phyloP scores from a whole-genome alignment of 805 yeast species.

The Hanseniaspora lachancei region DNA sequence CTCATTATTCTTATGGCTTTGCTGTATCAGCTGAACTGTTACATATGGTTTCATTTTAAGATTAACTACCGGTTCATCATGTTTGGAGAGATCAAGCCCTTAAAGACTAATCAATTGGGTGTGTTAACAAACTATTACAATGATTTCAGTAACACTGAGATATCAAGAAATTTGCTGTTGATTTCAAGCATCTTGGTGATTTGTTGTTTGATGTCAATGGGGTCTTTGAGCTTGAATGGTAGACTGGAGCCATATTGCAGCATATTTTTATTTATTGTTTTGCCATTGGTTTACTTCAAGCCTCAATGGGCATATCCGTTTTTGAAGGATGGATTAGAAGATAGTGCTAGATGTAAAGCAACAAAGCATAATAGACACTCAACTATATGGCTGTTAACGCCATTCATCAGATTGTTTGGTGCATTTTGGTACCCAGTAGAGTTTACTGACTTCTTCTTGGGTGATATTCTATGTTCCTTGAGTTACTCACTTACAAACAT shows the following conservation, averaged over 20 bases:
- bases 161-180: slow-evolving; percentile 39
- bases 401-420: slow-evolving; percentile 56
- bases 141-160: slow-evolving; percentile 28
- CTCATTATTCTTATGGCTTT: slow-evolving; percentile 46
- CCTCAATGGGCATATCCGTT: slow-evolving; percentile 29
- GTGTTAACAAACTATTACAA: slow-evolving; percentile 20
- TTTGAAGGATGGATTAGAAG: background rate
- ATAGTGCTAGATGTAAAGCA: background rate
- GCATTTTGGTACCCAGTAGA: slow-evolving; percentile 92
- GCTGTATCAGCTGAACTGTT: slow-evolving; percentile 55
- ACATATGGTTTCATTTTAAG: slow-evolving; percentile 58
- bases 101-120: slow-evolving; percentile 13
- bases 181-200: slow-evolving; percentile 48
- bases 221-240: slow-evolving; percentile 59
- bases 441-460: slow-evolving; percentile 83
- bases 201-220: slow-evolving; percentile 54
- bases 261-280: slow-evolving; percentile 37
- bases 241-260: slow-evolving; percentile 72
- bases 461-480: slow-evolving; percentile 79
- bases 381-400: slow-evolving; percentile 52
- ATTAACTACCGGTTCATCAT: slow-evolving; percentile 86
- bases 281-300: slow-evolving; percentile 43
- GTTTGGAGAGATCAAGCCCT: slow-evolving; percentile 48
- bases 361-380: background rate
- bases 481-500: slow-evolving; percentile 79